Base-by-base conservation (phyloP, 2,329 filamentous ascomycete genomes). In the Pseudocercospora vitis region DNA sequence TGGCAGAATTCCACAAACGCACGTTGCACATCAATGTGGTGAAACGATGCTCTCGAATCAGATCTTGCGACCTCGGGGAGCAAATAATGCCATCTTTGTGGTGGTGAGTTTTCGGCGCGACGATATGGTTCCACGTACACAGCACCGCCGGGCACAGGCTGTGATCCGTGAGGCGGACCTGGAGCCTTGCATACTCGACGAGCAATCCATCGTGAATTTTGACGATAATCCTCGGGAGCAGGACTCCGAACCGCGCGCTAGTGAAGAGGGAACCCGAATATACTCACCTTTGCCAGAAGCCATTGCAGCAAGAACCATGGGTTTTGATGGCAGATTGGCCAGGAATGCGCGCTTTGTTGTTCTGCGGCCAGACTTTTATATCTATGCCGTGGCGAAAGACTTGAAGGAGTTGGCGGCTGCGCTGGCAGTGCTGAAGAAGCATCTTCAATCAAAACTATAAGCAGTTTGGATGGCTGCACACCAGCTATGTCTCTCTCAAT, bases 341-440 rank as follows among this genome's bases (percentile, higher is more conserved):
- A 5, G 7, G 8, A 16, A 16, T 7, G 31, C 50, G 19, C 39
- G 24, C 23, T 53, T 48, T 29, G 42, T 40, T 0, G 14, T 53
- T 4, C 11, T 47, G 7, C 19, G 50, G 33, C 50, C 50, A 7
- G 50, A 53, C 24, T 48, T 35, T 4, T 48, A 53, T 24, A 47
- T 53, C 18, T 53, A 48, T 31, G 50, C 50, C 1, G 29, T 32
- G 2, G 50, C 50, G 5, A 29, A 33, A 8, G 33, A 53, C 18
- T n/a, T 33, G 7, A 23, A 40, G 19, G 50, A 40, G 24, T 24
- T 53, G 18, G 26, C 29, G 12, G 12, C n/a, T 4, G 23, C 23
- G 2, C n/a, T 29, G 2, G 5, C 2, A 4, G 7, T 8, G 23
- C 29, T 45, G 23, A 45, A 45, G 6, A n/a, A n/a, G n/a, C n/a